phyloP scores from a whole-genome alignment of 148 eudicot genomes.

The Nepenthes gracilis region DNA sequence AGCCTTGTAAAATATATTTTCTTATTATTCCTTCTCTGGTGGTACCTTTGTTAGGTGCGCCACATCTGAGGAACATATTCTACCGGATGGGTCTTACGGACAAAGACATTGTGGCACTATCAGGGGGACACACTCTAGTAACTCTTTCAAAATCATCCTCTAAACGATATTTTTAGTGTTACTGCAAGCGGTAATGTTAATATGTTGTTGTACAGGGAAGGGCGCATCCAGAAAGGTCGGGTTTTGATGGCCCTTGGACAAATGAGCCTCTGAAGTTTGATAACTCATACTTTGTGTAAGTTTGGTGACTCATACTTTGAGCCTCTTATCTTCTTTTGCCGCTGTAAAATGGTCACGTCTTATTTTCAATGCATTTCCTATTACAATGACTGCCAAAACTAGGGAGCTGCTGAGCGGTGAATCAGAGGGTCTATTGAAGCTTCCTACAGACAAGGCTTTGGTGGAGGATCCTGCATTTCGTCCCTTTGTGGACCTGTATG shows the following conservation, averaged over 20 bases:
- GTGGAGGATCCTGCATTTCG: slow-evolving; percentile 73
- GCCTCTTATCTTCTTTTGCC: not conserved
- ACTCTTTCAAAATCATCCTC: slow-evolving; percentile 9
- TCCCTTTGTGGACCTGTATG: slow-evolving; percentile 71
- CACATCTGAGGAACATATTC: slow-evolving; percentile 3
- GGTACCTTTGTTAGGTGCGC: slow-evolving; percentile 4
- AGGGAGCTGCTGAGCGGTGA: slow-evolving; percentile 82
- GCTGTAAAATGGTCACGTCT: not conserved
- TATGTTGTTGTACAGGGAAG: slow-evolving; percentile 39
- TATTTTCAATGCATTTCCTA: not conserved
- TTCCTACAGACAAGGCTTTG: slow-evolving; percentile 68
- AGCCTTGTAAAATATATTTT: not conserved
- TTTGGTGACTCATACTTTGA: not conserved
- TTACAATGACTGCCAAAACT: slow-evolving; percentile 7
- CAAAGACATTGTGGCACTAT: slow-evolving; percentile 30
- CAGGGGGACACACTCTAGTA: slow-evolving; percentile 62
- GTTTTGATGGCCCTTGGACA: slow-evolving; percentile 98
- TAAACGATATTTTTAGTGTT: not conserved
- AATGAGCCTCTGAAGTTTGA: slow-evolving; percentile 56
- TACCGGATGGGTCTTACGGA: slow-evolving; percentile 21
- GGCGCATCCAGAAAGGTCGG: slow-evolving; percentile 92
- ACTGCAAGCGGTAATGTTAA: not conserved
- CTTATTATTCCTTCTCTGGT: not conserved
- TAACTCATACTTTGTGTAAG: slow-evolving; percentile 57
- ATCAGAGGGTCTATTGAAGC: slow-evolving; percentile 69